A percentile compares a stretch with the other conserved stretches of the same genome.
These are phyloP conservation scores for Coemansia sp. DNA, from an alignment of 192 early-diverging fungal genomes.

Conservation along the genomic window DNA sequence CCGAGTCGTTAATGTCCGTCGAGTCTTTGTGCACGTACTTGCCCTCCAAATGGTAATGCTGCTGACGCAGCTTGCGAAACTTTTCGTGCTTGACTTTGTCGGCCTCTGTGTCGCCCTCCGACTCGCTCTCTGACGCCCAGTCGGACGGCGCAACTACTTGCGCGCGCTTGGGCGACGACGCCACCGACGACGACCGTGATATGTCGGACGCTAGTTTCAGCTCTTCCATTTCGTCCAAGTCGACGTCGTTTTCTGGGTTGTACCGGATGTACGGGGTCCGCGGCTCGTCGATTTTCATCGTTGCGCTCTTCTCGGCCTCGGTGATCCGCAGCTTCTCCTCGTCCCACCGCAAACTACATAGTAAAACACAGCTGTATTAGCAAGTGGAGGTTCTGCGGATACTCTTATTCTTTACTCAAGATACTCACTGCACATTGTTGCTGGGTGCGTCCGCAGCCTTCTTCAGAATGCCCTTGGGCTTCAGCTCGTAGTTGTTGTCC, in stretches of 20 bases:
- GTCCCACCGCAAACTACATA: slow-evolving; percentile 82
- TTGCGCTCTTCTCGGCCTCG: slow-evolving; percentile 84
- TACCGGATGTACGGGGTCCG: slow-evolving; percentile 95
- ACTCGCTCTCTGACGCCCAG: slow-evolving; percentile 49
- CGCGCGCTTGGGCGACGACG: slow-evolving; percentile 57
- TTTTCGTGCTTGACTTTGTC: slow-evolving; percentile 62
- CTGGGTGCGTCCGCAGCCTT: slow-evolving; percentile 20
- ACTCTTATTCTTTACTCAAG: too few species aligned
- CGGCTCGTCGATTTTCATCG: slow-evolving; percentile 97
- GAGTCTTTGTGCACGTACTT: slow-evolving; percentile 48
- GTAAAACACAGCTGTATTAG: background rate
- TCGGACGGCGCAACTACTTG: slow-evolving; percentile 39
- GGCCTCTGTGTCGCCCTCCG: slow-evolving; percentile 22
- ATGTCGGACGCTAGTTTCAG: slow-evolving; percentile 35
- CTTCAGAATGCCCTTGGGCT: slow-evolving; percentile 56
- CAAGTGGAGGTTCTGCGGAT: too few species aligned
- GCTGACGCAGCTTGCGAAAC: slow-evolving; percentile 74
- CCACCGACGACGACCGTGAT: slow-evolving; percentile 45
- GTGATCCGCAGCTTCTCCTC: slow-evolving; percentile 89
- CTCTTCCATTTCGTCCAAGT: slow-evolving; percentile 51
- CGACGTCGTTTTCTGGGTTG: slow-evolving; percentile 74
- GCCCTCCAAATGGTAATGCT: slow-evolving; percentile 77
- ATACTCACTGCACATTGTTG: slow-evolving; percentile 38
- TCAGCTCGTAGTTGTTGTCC: slow-evolving; percentile 7
- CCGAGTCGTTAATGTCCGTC: slow-evolving; percentile 55